A percentile compares a stretch with the other conserved stretches of the same genome.
Conservation (phyloP, 768 basidiomycete species). For the Lactifluus volemus region DNA sequence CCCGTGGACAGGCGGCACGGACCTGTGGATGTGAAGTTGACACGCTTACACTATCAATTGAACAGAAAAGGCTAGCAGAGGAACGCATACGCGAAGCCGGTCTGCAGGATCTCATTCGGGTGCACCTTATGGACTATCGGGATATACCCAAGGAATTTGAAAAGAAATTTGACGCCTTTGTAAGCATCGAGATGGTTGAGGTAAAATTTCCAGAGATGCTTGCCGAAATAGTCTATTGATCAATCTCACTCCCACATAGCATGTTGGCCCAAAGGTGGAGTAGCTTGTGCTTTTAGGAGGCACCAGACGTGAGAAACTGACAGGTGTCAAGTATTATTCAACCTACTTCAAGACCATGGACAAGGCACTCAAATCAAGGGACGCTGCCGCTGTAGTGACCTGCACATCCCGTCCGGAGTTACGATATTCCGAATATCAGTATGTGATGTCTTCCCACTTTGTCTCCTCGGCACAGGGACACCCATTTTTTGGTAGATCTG, state of each 20-base stretch:
- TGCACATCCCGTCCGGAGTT: conserved; percentile 39
- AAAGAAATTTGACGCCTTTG: conserved; percentile 51
- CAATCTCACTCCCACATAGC: background rate
- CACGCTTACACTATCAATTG: conserved; percentile 78
- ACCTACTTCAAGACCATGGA: conserved; percentile 40
- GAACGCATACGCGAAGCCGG: conserved; percentile 71
- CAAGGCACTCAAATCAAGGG: conserved; percentile 35
- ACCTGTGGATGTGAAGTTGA: conserved; percentile 74
- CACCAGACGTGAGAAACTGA: background rate
- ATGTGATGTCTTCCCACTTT: conserved; percentile 14
- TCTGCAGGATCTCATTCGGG: conserved; percentile 59
- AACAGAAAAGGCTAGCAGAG: conserved; percentile 83
- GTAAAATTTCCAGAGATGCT: background rate
- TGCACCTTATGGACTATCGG: conserved; percentile 87
- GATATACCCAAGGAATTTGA: conserved; percentile 77
- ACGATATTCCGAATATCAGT: conserved; percentile 64
- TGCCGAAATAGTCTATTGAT: conserved; percentile 29
- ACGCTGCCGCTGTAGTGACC: conserved; percentile 61
- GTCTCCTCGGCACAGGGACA: background rate
- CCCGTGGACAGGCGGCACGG: conserved; percentile 46
- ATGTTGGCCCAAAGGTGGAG: conserved; percentile 20
- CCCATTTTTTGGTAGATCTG: conserved; percentile 35
- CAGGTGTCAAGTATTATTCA: conserved; percentile 37
- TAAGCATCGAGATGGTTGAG: conserved; percentile 62
- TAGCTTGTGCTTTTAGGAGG: background rate